A percentile compares a stretch with the other conserved stretches of the same genome.
phyloP scores from a whole-genome alignment of 768 basidiomycete genomes.

The Tricholoma sp. region DNA sequence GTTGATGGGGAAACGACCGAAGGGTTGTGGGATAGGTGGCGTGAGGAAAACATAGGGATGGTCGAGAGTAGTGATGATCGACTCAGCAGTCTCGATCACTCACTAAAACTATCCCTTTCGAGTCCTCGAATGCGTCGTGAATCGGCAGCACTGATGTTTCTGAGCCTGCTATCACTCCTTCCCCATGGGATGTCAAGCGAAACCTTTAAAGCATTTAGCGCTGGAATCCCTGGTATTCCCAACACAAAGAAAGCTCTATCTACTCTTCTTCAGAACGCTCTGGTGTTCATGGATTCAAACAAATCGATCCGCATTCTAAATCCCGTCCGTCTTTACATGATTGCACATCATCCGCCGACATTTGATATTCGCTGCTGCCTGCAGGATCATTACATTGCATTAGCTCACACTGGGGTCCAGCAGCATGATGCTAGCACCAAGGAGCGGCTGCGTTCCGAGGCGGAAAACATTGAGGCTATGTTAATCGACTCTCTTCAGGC shows the following conservation, averaged over 20 bases:
- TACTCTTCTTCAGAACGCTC: slow-evolving; percentile 22
- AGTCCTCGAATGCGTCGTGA: slow-evolving; percentile 22
- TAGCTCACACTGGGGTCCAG: slow-evolving; percentile 12
- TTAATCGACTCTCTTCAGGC: slow-evolving; percentile 15
- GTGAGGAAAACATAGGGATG: slow-evolving; percentile 22
- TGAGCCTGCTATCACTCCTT: slow-evolving; percentile 23
- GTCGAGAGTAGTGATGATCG: slow-evolving; percentile 22
- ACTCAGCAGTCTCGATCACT: slow-evolving; percentile 24
- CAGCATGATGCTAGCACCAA: slow-evolving; percentile 7
- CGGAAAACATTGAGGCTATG: slow-evolving; percentile 21
- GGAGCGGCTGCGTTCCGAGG: slow-evolving; percentile 15
- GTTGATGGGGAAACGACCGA: slow-evolving; percentile 26
- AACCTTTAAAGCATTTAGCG: slow-evolving; percentile 11
- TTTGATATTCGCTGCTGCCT: slow-evolving; percentile 13
- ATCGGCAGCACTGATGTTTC: slow-evolving; percentile 18
- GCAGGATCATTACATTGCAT: slow-evolving; percentile 16
- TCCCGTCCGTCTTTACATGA: slow-evolving; percentile 22
- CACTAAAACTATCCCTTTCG: slow-evolving; percentile 25
- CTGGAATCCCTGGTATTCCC: slow-evolving; percentile 14
- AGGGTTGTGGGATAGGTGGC: slow-evolving; percentile 25
- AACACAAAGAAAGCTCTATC: slow-evolving; percentile 19
- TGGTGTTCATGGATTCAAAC: slow-evolving; percentile 17
- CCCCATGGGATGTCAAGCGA: slow-evolving; percentile 23
- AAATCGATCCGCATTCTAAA: slow-evolving; percentile 20
- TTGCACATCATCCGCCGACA: slow-evolving; percentile 17